These are phyloP conservation scores for Fragilaria crotonensis DNA, from an alignment of 108 stramenopile species.

Conservation along the genomic window DNA sequence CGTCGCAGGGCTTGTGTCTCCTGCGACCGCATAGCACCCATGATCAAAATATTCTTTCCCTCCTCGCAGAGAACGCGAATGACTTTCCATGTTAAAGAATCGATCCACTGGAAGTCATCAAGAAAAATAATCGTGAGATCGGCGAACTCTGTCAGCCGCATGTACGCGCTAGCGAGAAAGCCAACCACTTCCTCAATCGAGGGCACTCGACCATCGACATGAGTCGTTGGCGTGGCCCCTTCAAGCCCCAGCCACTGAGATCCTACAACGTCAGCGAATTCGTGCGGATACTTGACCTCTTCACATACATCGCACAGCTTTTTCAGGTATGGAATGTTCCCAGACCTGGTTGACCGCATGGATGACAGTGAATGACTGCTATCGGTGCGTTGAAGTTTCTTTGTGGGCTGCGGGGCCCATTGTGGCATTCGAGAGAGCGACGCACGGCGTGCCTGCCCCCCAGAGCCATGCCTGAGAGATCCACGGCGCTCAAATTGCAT, in stretches of 20 bases:
- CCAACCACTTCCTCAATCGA: slow-evolving; percentile 38
- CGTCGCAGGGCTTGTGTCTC: slow-evolving; percentile 23
- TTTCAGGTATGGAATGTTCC: slow-evolving; percentile 18
- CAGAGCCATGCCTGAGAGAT: too few relatives aligned
- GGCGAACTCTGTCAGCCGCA: slow-evolving; percentile 35
- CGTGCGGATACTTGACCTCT: slow-evolving; percentile 46
- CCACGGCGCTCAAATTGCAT: too few relatives aligned
- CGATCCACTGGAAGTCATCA: slow-evolving; percentile 63
- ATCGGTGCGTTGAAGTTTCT: too few relatives aligned
- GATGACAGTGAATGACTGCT: too few relatives aligned
- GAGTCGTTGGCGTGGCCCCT: slow-evolving; percentile 9
- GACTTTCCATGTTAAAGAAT: slow-evolving; percentile 63
- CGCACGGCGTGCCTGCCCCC: too few relatives aligned
- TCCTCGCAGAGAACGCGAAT: slow-evolving; percentile 36
- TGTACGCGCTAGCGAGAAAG: slow-evolving; percentile 50
- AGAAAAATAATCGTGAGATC: slow-evolving; percentile 40
- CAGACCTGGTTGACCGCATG: neutral
- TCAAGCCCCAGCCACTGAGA: slow-evolving; percentile 22
- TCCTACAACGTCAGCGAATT: slow-evolving; percentile 51
- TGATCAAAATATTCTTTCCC: slow-evolving; percentile 34
- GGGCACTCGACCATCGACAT: slow-evolving; percentile 18
- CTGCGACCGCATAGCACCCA: slow-evolving; percentile 46
- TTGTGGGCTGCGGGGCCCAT: too few relatives aligned
- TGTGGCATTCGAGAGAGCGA: too few relatives aligned
- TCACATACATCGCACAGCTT: slow-evolving; percentile 41